Conservation (phyloP, 2,329 filamentous ascomycete genomes). For the Aspergillus hortae region DNA sequence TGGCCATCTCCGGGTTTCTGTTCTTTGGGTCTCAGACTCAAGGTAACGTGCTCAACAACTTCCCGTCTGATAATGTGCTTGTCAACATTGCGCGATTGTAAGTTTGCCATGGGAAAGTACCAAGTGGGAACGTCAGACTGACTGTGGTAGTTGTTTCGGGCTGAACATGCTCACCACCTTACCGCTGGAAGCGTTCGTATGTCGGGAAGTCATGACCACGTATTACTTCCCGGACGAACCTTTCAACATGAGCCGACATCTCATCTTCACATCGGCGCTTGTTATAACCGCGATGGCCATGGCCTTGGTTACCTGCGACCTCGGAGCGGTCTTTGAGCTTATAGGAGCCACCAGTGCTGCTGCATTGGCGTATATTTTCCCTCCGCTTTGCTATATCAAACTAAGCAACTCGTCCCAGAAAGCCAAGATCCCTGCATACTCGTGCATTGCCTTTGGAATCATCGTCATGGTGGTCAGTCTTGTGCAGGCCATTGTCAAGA, state of each 20-base stretch:
- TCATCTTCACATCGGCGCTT: constrained; percentile 79
- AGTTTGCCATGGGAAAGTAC: constrained; percentile 14
- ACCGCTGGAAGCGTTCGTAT: constrained; percentile 95
- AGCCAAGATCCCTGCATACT: constrained; percentile 66
- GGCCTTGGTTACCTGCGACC: constrained; percentile 82
- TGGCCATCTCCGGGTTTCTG: constrained; percentile 86
- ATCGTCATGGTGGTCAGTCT: constrained; percentile 79
- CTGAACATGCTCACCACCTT: constrained; percentile 98
- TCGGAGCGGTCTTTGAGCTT: constrained; percentile 91
- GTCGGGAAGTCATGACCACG: constrained; percentile 90
- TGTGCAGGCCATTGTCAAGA: constrained; percentile 67
- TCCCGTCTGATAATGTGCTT: constrained; percentile 83
- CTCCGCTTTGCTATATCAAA: constrained; percentile 92
- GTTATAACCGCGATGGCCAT: constrained; percentile 75
- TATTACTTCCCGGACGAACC: constrained; percentile 71
- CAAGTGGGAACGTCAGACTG: constrained; percentile 14
- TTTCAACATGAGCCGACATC: constrained; percentile 77
- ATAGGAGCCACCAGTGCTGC: constrained; percentile 94
- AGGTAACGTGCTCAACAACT: constrained; percentile 98
- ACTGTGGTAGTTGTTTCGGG: constrained; percentile 67
- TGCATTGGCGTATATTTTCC: constrained; percentile 90
- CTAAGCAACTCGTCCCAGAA: constrained; percentile 73
- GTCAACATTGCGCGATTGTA: constrained; percentile 87
- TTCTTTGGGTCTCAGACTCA: constrained; percentile 88
- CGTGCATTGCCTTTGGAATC: constrained; percentile 74